Evolutionary conservation across 129 eudicot genomes (phyloP), one percentile per base, ranked within the genome.

Genomic region (Sambucus nigra): DNA sequence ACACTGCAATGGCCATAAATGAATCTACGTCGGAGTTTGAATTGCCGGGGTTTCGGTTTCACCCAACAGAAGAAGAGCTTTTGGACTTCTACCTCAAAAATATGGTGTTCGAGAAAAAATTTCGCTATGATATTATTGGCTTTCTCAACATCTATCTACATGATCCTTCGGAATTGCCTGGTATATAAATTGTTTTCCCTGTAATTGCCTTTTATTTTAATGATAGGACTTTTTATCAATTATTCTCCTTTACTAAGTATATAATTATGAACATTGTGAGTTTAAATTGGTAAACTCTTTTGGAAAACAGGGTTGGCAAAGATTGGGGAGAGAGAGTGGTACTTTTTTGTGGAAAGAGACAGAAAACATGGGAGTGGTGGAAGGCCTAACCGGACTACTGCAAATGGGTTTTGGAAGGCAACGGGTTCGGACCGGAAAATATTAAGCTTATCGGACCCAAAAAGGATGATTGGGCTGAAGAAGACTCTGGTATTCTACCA

Each of bases 281-380:
- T 35, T 7, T 35, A 35, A 35, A 2, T 35, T 7, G 4, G 42
- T 7, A 35, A 35, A 35, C n/a, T n/a, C n/a, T n/a, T n/a, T n/a
- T n/a, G n/a, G n/a, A 51, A 24, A 24, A 41, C 64, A 87, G 96
- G 81, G 55, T 31, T 83, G 75, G 86, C 96, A 0, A 87, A 77
- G 63, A 75, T 76, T 19, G 94, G 89, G 63, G 96, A 80, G 60
- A 76, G 96, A 63, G 96, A 87, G 49, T 87, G 96, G 96, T 83
- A 87, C 65, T 87, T 87, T 46, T 83, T 76, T 53, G 96, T 87
- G 57, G 86, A 81, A 0, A 80, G 94, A 42, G 83, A 80, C 62
- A 74, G 59, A 18, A 83, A 72, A 48, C 81, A 74, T 51, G 86
- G 94, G 1, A 74, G 65, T 55, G 96, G 89, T 40, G 94, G 96